Evolutionary conservation across 805 yeast genomes (phyloP), one percentile per base, ranked within the genome.

Genomic region (Candida lessepsii): DNA sequence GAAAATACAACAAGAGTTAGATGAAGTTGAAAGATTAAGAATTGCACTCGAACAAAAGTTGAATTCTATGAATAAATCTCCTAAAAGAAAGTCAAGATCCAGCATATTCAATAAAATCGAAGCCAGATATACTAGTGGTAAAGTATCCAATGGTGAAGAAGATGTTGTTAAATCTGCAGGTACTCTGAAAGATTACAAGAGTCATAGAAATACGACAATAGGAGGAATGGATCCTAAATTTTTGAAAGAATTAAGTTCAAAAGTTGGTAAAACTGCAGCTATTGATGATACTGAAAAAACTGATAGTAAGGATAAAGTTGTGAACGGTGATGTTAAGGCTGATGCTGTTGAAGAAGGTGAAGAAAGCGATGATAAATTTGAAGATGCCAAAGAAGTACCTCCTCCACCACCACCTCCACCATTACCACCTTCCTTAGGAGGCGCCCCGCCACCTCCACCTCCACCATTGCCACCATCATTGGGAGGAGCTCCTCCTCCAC

Each of bases 191-290:
- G 52, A 51, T 46, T 53, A 65, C 51, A 60, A 58, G 44, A 45
- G 40, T 13, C 53, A 64, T 44, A 52, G 70, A 35, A 51, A 57
- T 37, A 55, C 64, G 5, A 60, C 67, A 0, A 60, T 71, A 37
- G 65, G 63, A 16, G 60, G 58, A 2, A 64, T 71, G 65, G 61
- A 71, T 42, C 77, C 80, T 9, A 58, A 71, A 20, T 78, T 80
- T 51, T 61, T 80, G 48, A 65, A 70, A 34, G 86, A 80, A 51
- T 61, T 80, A 47, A 65, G 71, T 16, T 57, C 70, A 3, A 77
- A 75, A 48, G 81, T 79, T 9, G 63, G 58, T 6, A 73, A 63
- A 41, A 53, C 66, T 3, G 66, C 64, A 3, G 53, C 77, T 1
- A 67, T 70, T 29, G 61, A 50, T 44, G 58, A 38, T 31, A 50